A percentile compares a stretch with the other conserved stretches of the same genome.
phyloP scores from a whole-genome alignment of 2,329 filamentous ascomycete species.

The Aspergillus nomiae region DNA sequence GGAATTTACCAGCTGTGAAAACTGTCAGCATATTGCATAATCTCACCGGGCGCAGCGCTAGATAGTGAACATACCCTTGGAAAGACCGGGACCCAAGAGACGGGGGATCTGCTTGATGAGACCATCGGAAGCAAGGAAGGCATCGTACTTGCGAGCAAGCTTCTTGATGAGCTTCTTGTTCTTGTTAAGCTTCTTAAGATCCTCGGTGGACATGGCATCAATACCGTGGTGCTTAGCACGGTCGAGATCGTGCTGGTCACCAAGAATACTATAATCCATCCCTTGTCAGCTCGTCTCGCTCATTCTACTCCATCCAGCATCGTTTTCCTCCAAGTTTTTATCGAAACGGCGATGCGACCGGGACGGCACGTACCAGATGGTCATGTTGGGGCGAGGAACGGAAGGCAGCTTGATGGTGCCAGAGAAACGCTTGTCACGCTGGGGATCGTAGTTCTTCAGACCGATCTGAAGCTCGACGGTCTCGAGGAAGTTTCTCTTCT shows the following conservation, averaged over 20 bases:
- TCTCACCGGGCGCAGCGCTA: not conserved
- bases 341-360: constrained; percentile 9
- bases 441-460: constrained; percentile 98
- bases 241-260: constrained; percentile 98
- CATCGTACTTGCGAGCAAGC: constrained; percentile 99
- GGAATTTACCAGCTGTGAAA: constrained; percentile 92
- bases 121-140: constrained; percentile 94
- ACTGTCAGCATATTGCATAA: constrained; percentile 29
- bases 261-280: constrained; percentile 64
- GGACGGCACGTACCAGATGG: constrained; percentile 65
- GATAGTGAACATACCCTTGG: constrained; percentile 69
- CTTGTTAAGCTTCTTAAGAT: constrained; percentile 99
- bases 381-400: constrained; percentile 89
- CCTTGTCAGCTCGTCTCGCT: constrained; percentile 18
- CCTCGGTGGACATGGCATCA: constrained; percentile 96
- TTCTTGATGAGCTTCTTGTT: constrained; percentile 99
- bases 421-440: constrained; percentile 99
- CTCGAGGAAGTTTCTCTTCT: constrained; percentile 98
- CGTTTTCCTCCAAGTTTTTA: not conserved
- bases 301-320: constrained; percentile 1
- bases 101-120: constrained; percentile 99
- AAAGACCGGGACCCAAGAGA: constrained; percentile 98
- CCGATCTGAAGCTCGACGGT: constrained; percentile 83
- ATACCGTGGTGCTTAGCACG: constrained; percentile 99
- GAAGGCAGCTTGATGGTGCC: constrained; percentile 95